Percentiles rank a stretch among this genome's conserved stretches.
Evolutionary conservation across 768 basidiomycete species (phyloP).

Genomic region (Hemileccinum rubropunctum): DNA sequence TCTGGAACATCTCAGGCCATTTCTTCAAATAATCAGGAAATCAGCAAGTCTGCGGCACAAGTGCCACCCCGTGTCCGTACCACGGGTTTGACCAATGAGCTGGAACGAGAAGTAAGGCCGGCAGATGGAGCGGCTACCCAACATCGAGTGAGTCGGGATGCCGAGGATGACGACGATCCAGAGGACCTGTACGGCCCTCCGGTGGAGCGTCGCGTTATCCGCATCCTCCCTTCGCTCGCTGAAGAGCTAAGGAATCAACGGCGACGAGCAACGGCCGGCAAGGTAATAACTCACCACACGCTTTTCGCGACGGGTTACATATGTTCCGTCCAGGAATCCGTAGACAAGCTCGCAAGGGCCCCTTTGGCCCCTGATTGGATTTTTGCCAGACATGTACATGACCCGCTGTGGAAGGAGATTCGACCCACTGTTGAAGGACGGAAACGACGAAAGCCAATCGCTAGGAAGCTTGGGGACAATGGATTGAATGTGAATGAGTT

Average conservation of each 20-base stretch:
- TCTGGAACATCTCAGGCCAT: too few relatives aligned
- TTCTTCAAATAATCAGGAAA: too few relatives aligned
- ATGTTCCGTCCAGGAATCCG: conserved; percentile 3
- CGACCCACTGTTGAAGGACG: neutral
- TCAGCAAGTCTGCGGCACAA: neutral
- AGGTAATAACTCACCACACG: conserved; percentile 11
- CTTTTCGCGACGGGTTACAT: conserved; percentile 1
- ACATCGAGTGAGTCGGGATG: neutral
- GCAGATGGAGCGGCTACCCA: neutral
- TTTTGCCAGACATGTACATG: conserved; percentile 13
- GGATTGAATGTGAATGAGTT: conserved; percentile 13
- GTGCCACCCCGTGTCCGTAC: neutral
- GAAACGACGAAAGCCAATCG: conserved; percentile 14
- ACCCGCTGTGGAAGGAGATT: conserved; percentile 16
- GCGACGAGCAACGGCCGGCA: conserved; percentile 9
- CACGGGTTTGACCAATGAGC: too few relatives aligned
- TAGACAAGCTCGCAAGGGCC: conserved; percentile 4
- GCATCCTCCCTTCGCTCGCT: conserved; percentile 25
- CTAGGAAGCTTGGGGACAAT: conserved; percentile 13
- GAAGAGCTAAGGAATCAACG: conserved; percentile 25
- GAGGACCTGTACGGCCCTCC: conserved; percentile 30
- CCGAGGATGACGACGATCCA: conserved; percentile 18
- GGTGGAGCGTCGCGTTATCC: conserved; percentile 23
- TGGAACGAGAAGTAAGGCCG: neutral
- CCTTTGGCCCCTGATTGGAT: conserved; percentile 28